Evolutionary conservation across 106 monocot genomes (phyloP), one percentile per base, ranked within the genome.

Genomic region (Apostasia ramifera): DNA sequence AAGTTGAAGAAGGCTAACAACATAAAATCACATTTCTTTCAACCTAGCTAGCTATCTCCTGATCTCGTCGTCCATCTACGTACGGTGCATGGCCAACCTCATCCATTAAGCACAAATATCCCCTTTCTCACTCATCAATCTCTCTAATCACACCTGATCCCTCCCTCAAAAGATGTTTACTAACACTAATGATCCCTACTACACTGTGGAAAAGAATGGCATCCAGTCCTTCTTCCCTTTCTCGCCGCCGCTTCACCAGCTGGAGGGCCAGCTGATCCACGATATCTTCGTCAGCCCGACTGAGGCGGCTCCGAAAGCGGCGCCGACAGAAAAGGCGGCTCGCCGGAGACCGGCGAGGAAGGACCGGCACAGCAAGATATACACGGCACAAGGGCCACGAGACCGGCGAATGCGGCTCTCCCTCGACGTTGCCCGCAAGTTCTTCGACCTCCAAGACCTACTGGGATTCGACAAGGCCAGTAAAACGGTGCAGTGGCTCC

Each of bases 391-490:
- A 26, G 94, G 94, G 3, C 80, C 73, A 42, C 71, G 94, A 37
- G 94, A 91, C 61, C 71, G 94, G 2, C 70, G 94, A 58, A 91
- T 94, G 91, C 62, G 94, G 69, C 83, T 94, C 6, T 91, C 88
- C 45, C 79, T 85, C 4, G 81, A 83, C 57, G 88, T 91, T 2
- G 91, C 94, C 1, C 70, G 80, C 5, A 70, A 82, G 62, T 91
- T 94, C 73, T 94, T 91, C 62, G 78, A 80, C 13, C 83, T 94
- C 39, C 94, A 94, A 58, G 94, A 94, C 73, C 68, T 72, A 69
- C 88, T 94, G 6, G 94, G 94, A 43, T 86, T 83, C 68, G 91
- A 91, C 83, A 88, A 88, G 83, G 84, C 91, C 4, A 94, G 94
- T 75, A 77, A 86, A 73, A 91, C 91, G 1, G 78, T 94, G 10